A percentile compares a stretch with the other conserved stretches of the same genome.
These are phyloP conservation scores for Hibiscus mutabilis DNA, from an alignment of 345 rosid genomes.

Conservation along the genomic window DNA sequence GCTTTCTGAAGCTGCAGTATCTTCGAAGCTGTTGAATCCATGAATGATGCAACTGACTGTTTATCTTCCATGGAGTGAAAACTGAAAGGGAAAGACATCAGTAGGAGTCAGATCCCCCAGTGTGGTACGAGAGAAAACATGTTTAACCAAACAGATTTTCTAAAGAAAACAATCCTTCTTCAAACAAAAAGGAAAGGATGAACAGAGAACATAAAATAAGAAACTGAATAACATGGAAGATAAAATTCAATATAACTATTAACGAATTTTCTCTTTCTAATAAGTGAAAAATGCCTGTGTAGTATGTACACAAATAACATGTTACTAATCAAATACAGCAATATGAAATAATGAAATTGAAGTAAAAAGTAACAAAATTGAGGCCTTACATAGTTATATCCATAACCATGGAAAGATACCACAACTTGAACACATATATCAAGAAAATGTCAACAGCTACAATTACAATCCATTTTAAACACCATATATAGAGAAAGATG, in stretches of 20 bases:
- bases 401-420: not conserved
- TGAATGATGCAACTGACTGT: constrained; percentile 61
- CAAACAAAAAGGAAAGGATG: not conserved
- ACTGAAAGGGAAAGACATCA: constrained; percentile 22
- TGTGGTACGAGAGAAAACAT: not conserved
- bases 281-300: not conserved
- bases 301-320: not conserved
- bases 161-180: not conserved
- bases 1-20: constrained; percentile 74
- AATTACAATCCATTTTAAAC: not conserved
- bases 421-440: not conserved
- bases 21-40: constrained; percentile 78
- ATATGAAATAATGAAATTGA: not conserved
- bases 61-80: constrained; percentile 62
- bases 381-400: not conserved
- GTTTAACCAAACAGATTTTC: not conserved
- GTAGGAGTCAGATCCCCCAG: not conserved
- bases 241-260: not conserved
- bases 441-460: not conserved
- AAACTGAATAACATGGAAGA: not conserved
- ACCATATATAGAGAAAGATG: not conserved
- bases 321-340: not conserved
- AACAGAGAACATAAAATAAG: not conserved
- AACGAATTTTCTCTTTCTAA: not conserved
- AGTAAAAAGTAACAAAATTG: not conserved